Base-by-base conservation (phyloP, 352 stramenopile species). In the Phytopythium montanum region DNA sequence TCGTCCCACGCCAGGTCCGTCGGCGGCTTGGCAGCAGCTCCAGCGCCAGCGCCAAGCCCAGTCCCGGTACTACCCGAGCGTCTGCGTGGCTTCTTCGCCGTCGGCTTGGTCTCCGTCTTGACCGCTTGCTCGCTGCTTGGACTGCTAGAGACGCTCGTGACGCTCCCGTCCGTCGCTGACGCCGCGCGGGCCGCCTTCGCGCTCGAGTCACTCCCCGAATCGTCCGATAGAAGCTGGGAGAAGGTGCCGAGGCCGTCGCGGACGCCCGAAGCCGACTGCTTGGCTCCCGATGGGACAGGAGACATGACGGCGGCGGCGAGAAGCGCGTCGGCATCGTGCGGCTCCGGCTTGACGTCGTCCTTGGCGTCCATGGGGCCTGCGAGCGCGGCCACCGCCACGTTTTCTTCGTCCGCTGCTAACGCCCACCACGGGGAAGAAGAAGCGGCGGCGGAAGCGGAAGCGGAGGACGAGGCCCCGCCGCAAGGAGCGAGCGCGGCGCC, bases 1-100 rank as follows among this genome's bases (percentile, higher is more conserved):
- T 82, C 66, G 36, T 76, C 68, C 23, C 61, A 61, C 42, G 53
- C 44, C 19, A 34, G 41, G 21, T 55, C 59, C 33, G 41, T 31
- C 29, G 51, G 31, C 51, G 51, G n/a, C 51, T 42, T n/a, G n/a
- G n/a, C n/a, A n/a, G n/a, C n/a, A n/a, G n/a, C n/a, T n/a, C n/a
- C n/a, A n/a, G n/a, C n/a, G n/a, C n/a, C n/a, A n/a, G n/a, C n/a
- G n/a, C n/a, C n/a, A n/a, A n/a, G n/a, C n/a, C n/a, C n/a, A 16
- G 48, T n/a, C 0, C 51, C 51, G 8, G 33, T 33, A 12, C 51
- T 56, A 18, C 33, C 31, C 29, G 51, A 7, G 19, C 51, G 28
- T 21, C 33, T 56, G 16, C 51, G 33, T n/a, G 51, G 51, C 51
- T 56, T 56, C 51, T 56, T 56, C 0, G 5, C 51, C 48, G 26